A percentile compares a stretch with the other conserved stretches of the same genome.
These are phyloP conservation scores for Ogataea thermomethanolica DNA, from an alignment of 805 yeast species.

Conservation along the genomic window DNA sequence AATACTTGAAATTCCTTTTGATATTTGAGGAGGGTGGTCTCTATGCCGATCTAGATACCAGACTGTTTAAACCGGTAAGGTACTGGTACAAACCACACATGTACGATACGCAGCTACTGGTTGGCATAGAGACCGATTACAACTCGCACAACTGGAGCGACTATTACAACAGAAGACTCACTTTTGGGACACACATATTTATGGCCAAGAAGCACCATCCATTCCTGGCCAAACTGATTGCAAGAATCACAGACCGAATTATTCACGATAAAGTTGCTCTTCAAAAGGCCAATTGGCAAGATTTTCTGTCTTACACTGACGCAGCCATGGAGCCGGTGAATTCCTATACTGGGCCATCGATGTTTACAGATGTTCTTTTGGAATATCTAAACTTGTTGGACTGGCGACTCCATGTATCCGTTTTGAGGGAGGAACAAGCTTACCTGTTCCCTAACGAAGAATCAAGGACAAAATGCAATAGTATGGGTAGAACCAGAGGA, in stretches of 20 bases:
- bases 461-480: slow-evolving; percentile 1
- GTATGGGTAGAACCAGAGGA: slow-evolving; percentile 1
- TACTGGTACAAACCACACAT: slow-evolving; percentile 20
- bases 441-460: slow-evolving; percentile 3
- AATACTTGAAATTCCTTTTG: slow-evolving; percentile 49
- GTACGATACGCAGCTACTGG: slow-evolving; percentile 12
- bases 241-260: slow-evolving; percentile 18
- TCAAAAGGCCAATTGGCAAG: slow-evolving; percentile 14
- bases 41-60: slow-evolving; percentile 52
- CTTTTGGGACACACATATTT: slow-evolving; percentile 18
- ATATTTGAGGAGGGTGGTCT: slow-evolving; percentile 51
- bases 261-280: slow-evolving; percentile 8
- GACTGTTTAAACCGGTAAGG: slow-evolving; percentile 40
- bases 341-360: slow-evolving; percentile 22
- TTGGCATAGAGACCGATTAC: slow-evolving; percentile 23
- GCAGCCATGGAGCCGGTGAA: slow-evolving; percentile 18
- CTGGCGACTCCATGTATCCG: slow-evolving; percentile 6
- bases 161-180: slow-evolving; percentile 19
- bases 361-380: slow-evolving; percentile 24
- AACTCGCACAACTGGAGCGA: slow-evolving; percentile 21
- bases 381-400: slow-evolving; percentile 20
- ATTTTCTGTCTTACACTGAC: slow-evolving; percentile 10
- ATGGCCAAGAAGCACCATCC: slow-evolving; percentile 25
- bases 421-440: slow-evolving; percentile 8
- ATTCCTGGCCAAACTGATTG: slow-evolving; percentile 23